Evolutionary conservation across 768 basidiomycete species (phyloP).

Genomic region (Xerocomellus dryophilus): DNA sequence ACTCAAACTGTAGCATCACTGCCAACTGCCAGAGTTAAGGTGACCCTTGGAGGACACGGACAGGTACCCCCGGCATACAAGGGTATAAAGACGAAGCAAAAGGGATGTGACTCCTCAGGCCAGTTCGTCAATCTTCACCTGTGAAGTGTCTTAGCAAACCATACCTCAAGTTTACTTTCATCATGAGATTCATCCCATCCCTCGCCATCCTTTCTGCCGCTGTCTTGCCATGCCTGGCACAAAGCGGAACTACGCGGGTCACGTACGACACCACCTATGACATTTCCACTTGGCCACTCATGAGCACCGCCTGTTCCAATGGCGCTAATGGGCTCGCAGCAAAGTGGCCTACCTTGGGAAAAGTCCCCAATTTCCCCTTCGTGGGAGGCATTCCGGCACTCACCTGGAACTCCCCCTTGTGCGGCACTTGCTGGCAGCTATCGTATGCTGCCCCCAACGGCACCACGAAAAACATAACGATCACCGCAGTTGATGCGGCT

Average conservation of each 20-base stretch:
- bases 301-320: constrained; percentile 12
- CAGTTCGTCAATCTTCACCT: not conserved
- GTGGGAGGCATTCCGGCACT: constrained; percentile 29
- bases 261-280: not conserved
- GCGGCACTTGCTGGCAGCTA: constrained; percentile 55
- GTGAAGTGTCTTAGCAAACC: not conserved
- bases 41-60: not conserved
- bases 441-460: not conserved
- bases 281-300: constrained; percentile 13
- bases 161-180: not conserved
- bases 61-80: not conserved
- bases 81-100: not conserved
- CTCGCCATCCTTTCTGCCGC: not conserved
- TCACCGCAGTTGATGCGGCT: not conserved
- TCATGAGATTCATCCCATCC: not conserved
- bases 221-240: not conserved
- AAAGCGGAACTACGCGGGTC: not conserved
- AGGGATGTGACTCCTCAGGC: not conserved
- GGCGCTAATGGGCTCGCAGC: constrained; percentile 27
- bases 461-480: no score
- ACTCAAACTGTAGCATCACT: not conserved
- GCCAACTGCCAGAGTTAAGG: not conserved
- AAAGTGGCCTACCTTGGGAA: constrained; percentile 34
- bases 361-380: constrained; percentile 34
- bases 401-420: constrained; percentile 48